Evolutionary conservation across 352 stramenopile species (phyloP).

Genomic region (Phytopythium litorale): DNA sequence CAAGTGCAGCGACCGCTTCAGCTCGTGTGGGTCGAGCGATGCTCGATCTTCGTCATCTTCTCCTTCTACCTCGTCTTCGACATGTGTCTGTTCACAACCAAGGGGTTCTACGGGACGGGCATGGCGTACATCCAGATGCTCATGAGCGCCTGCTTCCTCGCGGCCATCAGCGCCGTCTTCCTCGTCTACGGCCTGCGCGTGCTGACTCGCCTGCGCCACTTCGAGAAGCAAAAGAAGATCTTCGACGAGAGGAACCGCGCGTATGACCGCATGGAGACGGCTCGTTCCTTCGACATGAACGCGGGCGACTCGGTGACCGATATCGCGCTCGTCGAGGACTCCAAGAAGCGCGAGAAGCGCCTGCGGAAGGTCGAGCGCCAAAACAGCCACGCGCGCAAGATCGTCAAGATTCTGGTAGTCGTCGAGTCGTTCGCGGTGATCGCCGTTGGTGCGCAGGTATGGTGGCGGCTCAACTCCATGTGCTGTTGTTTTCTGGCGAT

Average conservation of each 20-base stretch:
- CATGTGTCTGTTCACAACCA: conserved; percentile 13
- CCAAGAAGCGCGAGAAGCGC: conserved; percentile 7
- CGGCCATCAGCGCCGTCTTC: conserved; percentile 26
- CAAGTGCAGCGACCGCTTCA: conserved; percentile 7
- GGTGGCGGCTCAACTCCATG: not conserved
- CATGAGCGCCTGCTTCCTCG: conserved; percentile 21
- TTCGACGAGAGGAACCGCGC: conserved; percentile 20
- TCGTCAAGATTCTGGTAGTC: conserved; percentile 23
- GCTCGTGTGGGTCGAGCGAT: conserved; percentile 11
- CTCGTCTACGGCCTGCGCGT: conserved; percentile 30
- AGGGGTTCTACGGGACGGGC: conserved; percentile 15
- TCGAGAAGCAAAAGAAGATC: conserved; percentile 26
- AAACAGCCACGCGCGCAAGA: conserved; percentile 20
- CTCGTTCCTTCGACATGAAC: conserved; percentile 11
- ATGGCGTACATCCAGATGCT: conserved; percentile 25
- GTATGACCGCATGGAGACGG: conserved; percentile 12
- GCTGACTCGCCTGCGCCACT: conserved; percentile 18
- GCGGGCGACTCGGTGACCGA: conserved; percentile 16
- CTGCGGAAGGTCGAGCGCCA: too few species aligned
- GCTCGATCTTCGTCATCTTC: conserved; percentile 13
- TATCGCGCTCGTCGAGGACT: conserved; percentile 16
- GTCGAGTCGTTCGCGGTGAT: conserved; percentile 19
- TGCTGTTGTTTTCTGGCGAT: not conserved
- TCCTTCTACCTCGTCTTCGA: conserved; percentile 14
- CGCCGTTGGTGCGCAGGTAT: conserved; percentile 23